Base-by-base conservation (phyloP, 306 rosid species). In the Luffa acutangula region DNA sequence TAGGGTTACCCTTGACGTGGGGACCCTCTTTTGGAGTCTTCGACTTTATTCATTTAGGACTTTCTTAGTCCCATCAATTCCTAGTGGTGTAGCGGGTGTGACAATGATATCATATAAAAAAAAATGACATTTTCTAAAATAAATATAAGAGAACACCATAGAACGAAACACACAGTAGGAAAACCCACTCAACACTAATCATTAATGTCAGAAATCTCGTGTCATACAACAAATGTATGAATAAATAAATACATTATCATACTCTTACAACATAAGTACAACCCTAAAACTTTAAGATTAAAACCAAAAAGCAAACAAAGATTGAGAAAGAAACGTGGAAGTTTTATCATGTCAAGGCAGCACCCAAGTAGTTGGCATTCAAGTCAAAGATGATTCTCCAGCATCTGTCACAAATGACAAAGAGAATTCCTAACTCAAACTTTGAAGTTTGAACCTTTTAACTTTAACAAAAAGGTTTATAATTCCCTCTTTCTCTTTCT, bases 321-420 rank as follows among this genome's bases (percentile, higher is more conserved):
- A 66, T 37, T 37, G 33, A 66, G n/a, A 15, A 63, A 33, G 70
- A 63, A 15, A 63, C 20, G 3, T 13, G 0, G 43, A 25, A 62
- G 69, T 5, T 62, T 62, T 42, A 62, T 62, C 1, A 25, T 25
- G 0, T 62, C 33, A 42, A 33, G 36, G 69, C 42, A 11, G 15
- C 42, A 64, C 18, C 10, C 45, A 64, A 34, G 41, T 2, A 69
- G 75, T 41, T 69, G 15, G 17, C 36, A 42, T 42, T 46, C 54
- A 91, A 85, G 87, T 25, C 78, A 89, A 59, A 12, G 98, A 90
- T 31, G 78, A 85, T 20, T 89, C 94, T 81, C 94, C 97, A 67
- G 78, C 86, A 58, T 86, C 97, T 93, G 91, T 8, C 74, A 51
- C 48, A 67, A 49, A 79, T 18, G 64, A 36, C 7, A 42, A 31